These are phyloP conservation scores for Penicillium goetzii DNA, from an alignment of 495 filamentous ascomycete species.

Conservation along the genomic window DNA sequence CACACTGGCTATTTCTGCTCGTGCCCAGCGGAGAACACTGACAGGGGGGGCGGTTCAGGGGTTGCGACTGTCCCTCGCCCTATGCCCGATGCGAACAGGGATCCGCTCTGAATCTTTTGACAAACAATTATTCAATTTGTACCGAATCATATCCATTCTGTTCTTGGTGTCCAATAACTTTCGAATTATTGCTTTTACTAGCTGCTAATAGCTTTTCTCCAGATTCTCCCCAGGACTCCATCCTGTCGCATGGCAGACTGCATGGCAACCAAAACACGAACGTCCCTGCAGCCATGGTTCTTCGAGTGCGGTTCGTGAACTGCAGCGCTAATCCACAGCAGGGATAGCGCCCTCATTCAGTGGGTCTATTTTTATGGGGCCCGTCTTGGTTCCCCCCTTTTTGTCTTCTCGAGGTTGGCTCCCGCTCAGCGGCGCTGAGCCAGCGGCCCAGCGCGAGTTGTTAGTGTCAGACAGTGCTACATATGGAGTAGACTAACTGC, in stretches of 20 bases:
- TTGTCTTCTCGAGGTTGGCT: slow-evolving; percentile 12
- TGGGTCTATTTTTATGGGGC: slow-evolving; percentile 16
- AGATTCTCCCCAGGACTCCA: not conserved
- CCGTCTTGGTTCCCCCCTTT: slow-evolving; percentile 8
- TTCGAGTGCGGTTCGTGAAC: slow-evolving; percentile 24
- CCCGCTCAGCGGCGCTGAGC: no score
- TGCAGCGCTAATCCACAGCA: slow-evolving; percentile 18
- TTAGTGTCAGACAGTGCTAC: not conserved
- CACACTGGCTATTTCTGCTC: slow-evolving; percentile 34
- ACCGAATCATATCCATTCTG: not conserved
- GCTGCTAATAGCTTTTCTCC: not conserved
- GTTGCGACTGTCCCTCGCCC: slow-evolving; percentile 22
- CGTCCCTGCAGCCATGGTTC: slow-evolving; percentile 11
- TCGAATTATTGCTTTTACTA: not conserved
- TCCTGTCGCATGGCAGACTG: slow-evolving; percentile 8
- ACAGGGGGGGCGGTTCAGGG: slow-evolving; percentile 38
- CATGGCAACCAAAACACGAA: slow-evolving; percentile 17
- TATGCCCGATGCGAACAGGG: slow-evolving; percentile 15
- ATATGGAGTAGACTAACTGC: not conserved
- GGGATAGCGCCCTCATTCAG: slow-evolving; percentile 12
- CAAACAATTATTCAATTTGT: not conserved
- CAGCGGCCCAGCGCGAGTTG: not conserved
- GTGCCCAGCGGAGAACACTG: slow-evolving; percentile 32
- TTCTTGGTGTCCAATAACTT: not conserved
- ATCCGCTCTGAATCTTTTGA: slow-evolving; percentile 11